Percentiles rank a stretch among this genome's conserved stretches.
phyloP scores from a whole-genome alignment of 805 yeast genomes.

The Komagataella ulmi region DNA sequence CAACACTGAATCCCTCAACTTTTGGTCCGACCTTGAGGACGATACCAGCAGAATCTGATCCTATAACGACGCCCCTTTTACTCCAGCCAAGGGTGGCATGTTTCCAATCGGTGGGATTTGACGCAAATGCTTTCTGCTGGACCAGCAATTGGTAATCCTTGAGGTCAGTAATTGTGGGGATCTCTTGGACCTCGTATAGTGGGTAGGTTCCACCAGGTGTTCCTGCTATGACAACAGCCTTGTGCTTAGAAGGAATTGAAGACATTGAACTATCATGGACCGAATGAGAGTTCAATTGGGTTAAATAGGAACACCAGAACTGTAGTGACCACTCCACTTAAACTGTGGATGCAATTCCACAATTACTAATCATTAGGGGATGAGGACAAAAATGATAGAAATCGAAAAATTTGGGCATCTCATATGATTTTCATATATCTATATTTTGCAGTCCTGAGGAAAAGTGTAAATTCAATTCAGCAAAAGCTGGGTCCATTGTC shows the following conservation, averaged over 20 bases:
- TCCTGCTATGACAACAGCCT: conserved; percentile 26
- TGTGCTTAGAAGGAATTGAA: conserved; percentile 18
- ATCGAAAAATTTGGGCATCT: no score
- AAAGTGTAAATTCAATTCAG: no score
- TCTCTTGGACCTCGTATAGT: conserved; percentile 10
- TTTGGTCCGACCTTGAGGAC: conserved; percentile 38
- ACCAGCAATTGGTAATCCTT: conserved; percentile 31
- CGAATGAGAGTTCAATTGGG: no score
- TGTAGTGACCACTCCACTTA: no score
- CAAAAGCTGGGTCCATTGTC: no score
- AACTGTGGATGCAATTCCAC: no score
- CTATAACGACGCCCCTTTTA: conserved; percentile 33
- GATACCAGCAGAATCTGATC: conserved; percentile 49
- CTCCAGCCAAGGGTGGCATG: conserved; percentile 25
- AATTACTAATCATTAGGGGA: no score
- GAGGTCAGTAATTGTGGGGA: conserved; percentile 8
- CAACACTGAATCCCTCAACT: conserved; percentile 26
- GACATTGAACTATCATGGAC: background rate
- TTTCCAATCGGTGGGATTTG: background rate
- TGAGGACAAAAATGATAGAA: no score
- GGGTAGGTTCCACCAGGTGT: conserved; percentile 10
- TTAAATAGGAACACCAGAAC: no score
- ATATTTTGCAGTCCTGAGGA: no score
- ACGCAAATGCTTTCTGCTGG: conserved; percentile 13
- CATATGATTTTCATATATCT: no score